These are phyloP conservation scores for Coprinellus aureogranulatus DNA, from an alignment of 768 basidiomycete species.

Conservation along the genomic window DNA sequence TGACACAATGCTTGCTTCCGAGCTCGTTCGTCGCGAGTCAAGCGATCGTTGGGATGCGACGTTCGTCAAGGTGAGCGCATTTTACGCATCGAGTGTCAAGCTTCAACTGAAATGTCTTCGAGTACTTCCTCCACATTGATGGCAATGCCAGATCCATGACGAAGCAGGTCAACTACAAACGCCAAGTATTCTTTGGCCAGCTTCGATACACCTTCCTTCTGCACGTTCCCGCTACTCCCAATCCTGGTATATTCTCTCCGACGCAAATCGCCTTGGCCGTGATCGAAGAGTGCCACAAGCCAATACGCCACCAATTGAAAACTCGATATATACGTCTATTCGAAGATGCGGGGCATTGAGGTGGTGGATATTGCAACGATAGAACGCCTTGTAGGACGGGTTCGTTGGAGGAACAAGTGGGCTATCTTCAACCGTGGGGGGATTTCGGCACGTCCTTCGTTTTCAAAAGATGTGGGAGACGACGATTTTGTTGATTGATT, in stretches of 20 bases:
- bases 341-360: neutral
- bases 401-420: neutral
- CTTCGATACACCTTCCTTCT: neutral
- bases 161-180: neutral
- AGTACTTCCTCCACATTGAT: neutral
- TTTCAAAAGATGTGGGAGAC: too few relatives aligned
- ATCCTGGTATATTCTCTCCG: neutral
- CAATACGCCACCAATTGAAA: neutral
- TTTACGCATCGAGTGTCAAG: neutral
- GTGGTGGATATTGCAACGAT: neutral
- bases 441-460: too few relatives aligned
- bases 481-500: too few relatives aligned
- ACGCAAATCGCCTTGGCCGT: neutral
- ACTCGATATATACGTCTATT: neutral
- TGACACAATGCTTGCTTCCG: slow-evolving; percentile 5
- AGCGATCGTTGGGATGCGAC: neutral
- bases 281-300: neutral
- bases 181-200: neutral
- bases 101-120: neutral
- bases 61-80: neutral
- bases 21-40: neutral
- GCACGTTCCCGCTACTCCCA: neutral
- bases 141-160: neutral
- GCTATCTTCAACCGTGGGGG: neutral
- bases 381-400: neutral